phyloP scores from a whole-genome alignment of 2,329 filamentous ascomycete genomes.

The Alternaria infectoria region DNA sequence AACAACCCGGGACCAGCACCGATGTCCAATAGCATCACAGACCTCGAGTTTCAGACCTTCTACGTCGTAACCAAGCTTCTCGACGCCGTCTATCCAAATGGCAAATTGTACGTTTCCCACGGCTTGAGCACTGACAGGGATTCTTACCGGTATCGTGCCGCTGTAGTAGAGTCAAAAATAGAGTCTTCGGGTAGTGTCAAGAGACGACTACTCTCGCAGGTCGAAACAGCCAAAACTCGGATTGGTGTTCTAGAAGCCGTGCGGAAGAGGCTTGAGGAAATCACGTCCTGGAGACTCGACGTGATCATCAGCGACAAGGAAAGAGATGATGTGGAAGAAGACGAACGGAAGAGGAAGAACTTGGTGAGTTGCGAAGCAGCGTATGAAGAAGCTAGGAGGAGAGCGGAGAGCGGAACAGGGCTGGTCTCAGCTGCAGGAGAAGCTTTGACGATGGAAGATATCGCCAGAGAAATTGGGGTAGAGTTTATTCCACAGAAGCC shows the following conservation, averaged over 20 bases:
- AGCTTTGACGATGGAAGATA: not conserved
- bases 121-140: not conserved
- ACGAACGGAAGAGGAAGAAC: not conserved
- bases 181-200: not conserved
- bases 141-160: not conserved
- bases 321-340: not conserved
- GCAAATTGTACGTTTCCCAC: not conserved
- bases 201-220: not conserved
- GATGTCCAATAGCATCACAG: not conserved
- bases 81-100: not conserved
- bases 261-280: not conserved
- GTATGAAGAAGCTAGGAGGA: not conserved
- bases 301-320: not conserved
- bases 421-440: not conserved
- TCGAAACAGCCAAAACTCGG: not conserved
- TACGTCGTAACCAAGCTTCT: not conserved
- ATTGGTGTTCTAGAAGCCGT: not conserved
- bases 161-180: not conserved
- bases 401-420: not conserved
- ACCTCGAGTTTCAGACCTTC: not conserved
- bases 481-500: not conserved
- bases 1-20: not conserved
- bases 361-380: not conserved
- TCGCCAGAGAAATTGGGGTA: not conserved
- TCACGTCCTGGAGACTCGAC: not conserved